Conservation (phyloP, 306 rosid genomes). For the Prunus persica region DNA sequence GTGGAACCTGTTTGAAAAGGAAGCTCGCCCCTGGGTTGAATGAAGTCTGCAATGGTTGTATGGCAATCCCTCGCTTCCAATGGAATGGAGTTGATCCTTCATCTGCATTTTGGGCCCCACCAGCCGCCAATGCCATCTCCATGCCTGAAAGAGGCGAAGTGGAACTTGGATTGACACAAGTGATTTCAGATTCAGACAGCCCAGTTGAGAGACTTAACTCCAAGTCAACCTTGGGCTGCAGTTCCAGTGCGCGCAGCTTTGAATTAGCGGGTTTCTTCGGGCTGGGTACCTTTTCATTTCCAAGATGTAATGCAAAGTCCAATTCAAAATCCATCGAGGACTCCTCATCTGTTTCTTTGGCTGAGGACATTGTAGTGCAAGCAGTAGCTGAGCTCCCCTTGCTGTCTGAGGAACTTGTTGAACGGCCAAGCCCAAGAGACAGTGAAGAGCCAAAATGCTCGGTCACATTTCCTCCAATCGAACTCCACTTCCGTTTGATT, state of each 20-base stretch:
- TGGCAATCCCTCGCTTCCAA: constrained; percentile 47
- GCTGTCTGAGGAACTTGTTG: constrained; percentile 85
- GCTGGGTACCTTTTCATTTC: constrained; percentile 60
- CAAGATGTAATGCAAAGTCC: constrained; percentile 66
- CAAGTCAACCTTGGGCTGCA: constrained; percentile 63
- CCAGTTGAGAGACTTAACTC: constrained; percentile 81
- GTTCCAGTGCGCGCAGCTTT: constrained; percentile 36
- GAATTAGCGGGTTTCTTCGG: constrained; percentile 43
- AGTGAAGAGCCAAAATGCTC: constrained; percentile 63
- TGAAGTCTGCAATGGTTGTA: constrained; percentile 38
- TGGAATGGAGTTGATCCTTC: constrained; percentile 62
- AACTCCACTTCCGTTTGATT: constrained; percentile 76
- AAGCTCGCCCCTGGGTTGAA: constrained; percentile 29
- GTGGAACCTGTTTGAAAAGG: constrained; percentile 40
- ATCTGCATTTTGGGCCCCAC: constrained; percentile 44
- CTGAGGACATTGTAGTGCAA: constrained; percentile 82
- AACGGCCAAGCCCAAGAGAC: constrained; percentile 75
- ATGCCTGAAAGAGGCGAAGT: constrained; percentile 41
- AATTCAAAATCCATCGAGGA: constrained; percentile 78
- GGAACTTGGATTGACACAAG: constrained; percentile 45
- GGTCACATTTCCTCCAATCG: constrained; percentile 44
- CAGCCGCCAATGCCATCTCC: constrained; percentile 41
- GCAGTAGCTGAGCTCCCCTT: constrained; percentile 86
- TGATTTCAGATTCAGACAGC: constrained; percentile 65
- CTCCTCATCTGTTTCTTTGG: constrained; percentile 84